These are phyloP conservation scores for Quercus aquifolioides DNA, from an alignment of 306 rosid species.

Conservation along the genomic window DNA sequence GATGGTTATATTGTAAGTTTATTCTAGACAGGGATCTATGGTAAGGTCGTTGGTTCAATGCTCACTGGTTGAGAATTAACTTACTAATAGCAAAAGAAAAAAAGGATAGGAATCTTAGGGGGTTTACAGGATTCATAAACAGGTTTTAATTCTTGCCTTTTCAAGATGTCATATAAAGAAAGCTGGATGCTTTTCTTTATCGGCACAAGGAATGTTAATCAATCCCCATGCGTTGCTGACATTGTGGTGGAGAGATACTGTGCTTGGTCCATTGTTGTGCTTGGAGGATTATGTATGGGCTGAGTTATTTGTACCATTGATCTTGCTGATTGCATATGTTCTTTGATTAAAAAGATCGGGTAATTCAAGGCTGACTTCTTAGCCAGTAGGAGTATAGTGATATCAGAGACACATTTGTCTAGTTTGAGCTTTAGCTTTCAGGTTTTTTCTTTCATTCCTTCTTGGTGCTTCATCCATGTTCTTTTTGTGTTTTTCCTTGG, in stretches of 20 bases:
- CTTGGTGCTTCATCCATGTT: too few relatives aligned
- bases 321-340: neutral
- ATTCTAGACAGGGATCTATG: neutral
- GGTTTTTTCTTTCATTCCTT: neutral
- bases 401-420: neutral
- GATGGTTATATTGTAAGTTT: neutral
- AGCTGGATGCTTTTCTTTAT: neutral
- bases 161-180: neutral
- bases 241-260: neutral
- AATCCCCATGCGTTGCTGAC: neutral
- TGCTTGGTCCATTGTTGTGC: neutral
- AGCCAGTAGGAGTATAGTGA: neutral
- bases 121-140: neutral
- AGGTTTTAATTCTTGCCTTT: neutral
- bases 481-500: too few relatives aligned
- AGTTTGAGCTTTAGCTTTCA: neutral
- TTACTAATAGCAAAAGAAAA: too few relatives aligned
- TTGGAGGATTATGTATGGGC: neutral
- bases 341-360: neutral
- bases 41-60: neutral
- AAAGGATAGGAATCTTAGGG: too few relatives aligned
- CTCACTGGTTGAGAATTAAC: too few relatives aligned
- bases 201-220: neutral
- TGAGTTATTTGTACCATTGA: neutral
- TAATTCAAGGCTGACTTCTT: neutral